These are phyloP conservation scores for Talaromyces funiculosus DNA, from an alignment of 2,329 filamentous ascomycete species.

Conservation along the genomic window DNA sequence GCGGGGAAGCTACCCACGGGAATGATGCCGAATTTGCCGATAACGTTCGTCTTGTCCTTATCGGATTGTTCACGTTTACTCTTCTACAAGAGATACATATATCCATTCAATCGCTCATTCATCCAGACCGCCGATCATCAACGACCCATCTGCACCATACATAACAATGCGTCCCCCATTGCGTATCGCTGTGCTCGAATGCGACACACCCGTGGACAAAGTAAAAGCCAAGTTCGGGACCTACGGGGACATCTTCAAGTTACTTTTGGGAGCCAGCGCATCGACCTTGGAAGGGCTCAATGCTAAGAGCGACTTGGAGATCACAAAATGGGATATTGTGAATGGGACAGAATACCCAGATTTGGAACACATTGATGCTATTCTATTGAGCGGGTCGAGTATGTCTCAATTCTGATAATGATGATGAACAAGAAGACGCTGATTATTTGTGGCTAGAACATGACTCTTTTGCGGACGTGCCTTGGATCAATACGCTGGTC, in stretches of 20 bases:
- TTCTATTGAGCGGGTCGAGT: conserved; percentile 72
- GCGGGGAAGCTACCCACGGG: not conserved
- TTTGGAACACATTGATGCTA: conserved; percentile 69
- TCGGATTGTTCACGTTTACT: too few relatives aligned
- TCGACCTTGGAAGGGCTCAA: conserved; percentile 34
- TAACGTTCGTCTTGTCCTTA: not conserved
- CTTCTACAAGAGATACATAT: not conserved
- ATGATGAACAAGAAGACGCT: not conserved
- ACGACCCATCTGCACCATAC: not conserved
- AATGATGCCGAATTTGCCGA: not conserved
- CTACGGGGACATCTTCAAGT: conserved; percentile 66
- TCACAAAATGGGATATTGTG: conserved; percentile 68
- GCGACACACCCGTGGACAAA: conserved; percentile 67
- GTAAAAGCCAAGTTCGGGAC: conserved; percentile 61
- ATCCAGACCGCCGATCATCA: not conserved
- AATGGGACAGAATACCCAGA: conserved; percentile 62
- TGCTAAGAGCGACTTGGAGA: conserved; percentile 44
- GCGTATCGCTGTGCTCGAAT: conserved; percentile 81
- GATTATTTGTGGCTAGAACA: conserved; percentile 45
- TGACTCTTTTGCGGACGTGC: conserved; percentile 66
- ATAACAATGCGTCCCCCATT: conserved; percentile 46
- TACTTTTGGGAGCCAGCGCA: conserved; percentile 54
- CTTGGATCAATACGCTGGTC: conserved; percentile 72
- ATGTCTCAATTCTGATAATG: conserved; percentile 20
- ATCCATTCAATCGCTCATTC: not conserved